Evolutionary conservation across 139 green algal species (phyloP).

Genomic region (Chlorella sorokiniana): DNA sequence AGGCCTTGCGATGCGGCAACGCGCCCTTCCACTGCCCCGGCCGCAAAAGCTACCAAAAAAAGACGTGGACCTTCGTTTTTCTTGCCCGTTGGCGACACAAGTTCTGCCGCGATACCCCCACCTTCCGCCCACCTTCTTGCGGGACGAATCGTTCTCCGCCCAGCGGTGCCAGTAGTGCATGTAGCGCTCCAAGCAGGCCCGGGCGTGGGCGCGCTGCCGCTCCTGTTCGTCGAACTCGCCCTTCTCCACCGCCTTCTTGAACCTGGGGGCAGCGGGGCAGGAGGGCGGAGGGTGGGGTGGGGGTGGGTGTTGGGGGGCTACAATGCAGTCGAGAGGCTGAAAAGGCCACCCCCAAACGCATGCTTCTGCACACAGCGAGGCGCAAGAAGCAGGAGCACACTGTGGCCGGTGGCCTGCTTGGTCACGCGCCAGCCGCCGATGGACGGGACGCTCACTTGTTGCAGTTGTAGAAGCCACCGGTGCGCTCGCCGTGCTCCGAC

Average conservation of each 20-base stretch:
- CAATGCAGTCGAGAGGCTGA: no score
- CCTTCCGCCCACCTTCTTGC: constrained; percentile 28
- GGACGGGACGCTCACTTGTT: constrained; percentile 67
- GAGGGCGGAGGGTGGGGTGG: neutral
- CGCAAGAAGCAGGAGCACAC: no score
- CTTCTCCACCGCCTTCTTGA: constrained; percentile 76
- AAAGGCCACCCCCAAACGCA: neutral
- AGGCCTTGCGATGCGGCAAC: no score
- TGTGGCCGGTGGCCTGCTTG: no score
- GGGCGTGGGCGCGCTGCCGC: constrained; percentile 81
- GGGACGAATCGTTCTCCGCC: constrained; percentile 69
- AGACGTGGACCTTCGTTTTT: no score
- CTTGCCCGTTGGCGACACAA: neutral
- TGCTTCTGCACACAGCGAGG: no score
- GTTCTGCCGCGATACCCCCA: no score
- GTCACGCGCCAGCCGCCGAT: neutral
- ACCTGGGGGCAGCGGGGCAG: constrained; percentile 56
- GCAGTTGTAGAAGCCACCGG: constrained; percentile 96
- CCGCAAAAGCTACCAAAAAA: no score
- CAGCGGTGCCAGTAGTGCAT: constrained; percentile 90
- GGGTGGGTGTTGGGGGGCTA: neutral
- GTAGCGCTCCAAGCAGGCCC: constrained; percentile 88
- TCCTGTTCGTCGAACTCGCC: constrained; percentile 88
- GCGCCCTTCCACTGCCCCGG: no score
- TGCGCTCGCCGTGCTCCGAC: constrained; percentile 93